Base-by-base conservation (phyloP, 768 basidiomycete genomes). In the Pisolithus sp. region DNA sequence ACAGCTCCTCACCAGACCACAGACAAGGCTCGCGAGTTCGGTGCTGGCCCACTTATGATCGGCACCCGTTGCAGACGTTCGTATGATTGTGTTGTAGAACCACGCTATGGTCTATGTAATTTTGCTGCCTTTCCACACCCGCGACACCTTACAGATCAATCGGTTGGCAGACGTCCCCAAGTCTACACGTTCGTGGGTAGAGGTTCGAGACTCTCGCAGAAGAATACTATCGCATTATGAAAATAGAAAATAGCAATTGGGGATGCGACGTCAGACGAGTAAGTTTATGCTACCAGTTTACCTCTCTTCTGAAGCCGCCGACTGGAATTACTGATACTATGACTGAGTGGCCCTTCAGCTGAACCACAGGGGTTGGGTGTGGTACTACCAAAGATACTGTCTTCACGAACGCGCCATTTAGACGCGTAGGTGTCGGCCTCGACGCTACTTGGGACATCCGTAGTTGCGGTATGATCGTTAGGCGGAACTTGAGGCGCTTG, bases 21-120 rank as follows among this genome's bases (percentile, higher is more conserved):
- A 15, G 96, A 99, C 78, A 96, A 97, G 67, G 96, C 96, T 55
- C 86, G 96, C 58, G 93, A 99, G 62, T 97, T 98, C 53, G 95
- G 96, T 47, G 94, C 96, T 34, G 96, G 94, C 23, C 96, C 96
- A 17, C 76, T 98, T 94, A 89, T 71, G 89, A 89, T 64, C 82
- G 89, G 46, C 87, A 92, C 64, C 81, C 86, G 13, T 65, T 94
- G 57, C 88, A 89, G 65, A 83, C 85, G 69, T 93, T 92, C 69
- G 82, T 94, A 58, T 93, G 71, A 71, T 38, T 58, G 48, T 47
- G 50, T 50, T 13, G 38, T 49, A 49, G 36, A 18, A 26, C 42
- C 17, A 46, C 26, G 28, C 17, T 46, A 23, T 26, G 9, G 9
- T 26, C 24, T 7, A 9, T 49, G 53, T 50, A 53, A 40, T 53